These are phyloP conservation scores for Boletus rubescentipes DNA, from an alignment of 768 basidiomycete species.

Conservation along the genomic window DNA sequence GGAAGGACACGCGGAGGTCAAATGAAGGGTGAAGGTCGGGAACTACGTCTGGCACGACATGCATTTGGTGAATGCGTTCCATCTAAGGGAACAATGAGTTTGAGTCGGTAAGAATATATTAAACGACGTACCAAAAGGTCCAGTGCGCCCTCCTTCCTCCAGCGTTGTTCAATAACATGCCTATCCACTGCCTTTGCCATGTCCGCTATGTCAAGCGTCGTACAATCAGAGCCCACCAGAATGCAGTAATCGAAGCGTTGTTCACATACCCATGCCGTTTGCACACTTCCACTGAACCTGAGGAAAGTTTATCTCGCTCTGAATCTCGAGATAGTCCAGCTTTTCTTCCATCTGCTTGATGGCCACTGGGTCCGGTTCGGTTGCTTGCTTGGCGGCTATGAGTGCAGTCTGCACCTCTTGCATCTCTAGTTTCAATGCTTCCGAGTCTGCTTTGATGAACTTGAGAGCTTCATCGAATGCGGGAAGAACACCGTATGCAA, in stretches of 20 bases:
- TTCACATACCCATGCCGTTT: conserved; percentile 68
- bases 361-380: conserved; percentile 34
- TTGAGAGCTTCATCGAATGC: conserved; percentile 85
- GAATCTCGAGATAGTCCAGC: conserved; percentile 59
- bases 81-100: conserved; percentile 52
- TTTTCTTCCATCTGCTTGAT: conserved; percentile 46
- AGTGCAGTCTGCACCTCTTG: conserved; percentile 22
- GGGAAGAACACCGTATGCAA: conserved; percentile 61
- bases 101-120: neutral
- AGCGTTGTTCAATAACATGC: conserved; percentile 79
- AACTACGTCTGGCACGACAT: conserved; percentile 85
- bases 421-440: conserved; percentile 38
- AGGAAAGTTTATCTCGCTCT: conserved; percentile 81
- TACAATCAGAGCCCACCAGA: neutral
- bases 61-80: conserved; percentile 91
- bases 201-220: conserved; percentile 45
- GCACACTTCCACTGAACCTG: conserved; percentile 74
- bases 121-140: conserved; percentile 65
- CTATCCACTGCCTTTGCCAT: conserved; percentile 69
- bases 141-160: conserved; percentile 81
- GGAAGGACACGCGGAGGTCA: conserved; percentile 69
- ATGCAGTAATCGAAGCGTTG: neutral
- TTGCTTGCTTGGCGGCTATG: conserved; percentile 20
- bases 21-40: conserved; percentile 68
- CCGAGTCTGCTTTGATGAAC: conserved; percentile 64